Conservation (phyloP, 2,329 filamentous ascomycete genomes). For the Fusarium poae region DNA sequence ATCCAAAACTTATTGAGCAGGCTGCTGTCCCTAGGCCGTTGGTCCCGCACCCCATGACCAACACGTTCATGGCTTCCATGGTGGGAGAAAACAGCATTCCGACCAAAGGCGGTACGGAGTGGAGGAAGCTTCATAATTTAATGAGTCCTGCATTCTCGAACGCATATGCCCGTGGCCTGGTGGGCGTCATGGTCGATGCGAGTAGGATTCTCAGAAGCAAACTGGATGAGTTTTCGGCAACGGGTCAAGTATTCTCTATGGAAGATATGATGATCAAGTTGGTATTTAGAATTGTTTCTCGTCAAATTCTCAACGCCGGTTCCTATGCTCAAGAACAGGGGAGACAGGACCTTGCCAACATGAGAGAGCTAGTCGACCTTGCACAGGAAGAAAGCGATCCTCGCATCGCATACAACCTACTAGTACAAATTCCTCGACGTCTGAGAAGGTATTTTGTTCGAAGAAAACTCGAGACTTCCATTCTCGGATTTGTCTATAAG, state of each 20-base stretch:
- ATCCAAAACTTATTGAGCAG: conserved; percentile 19
- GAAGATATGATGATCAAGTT: conserved; percentile 6
- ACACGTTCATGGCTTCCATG: conserved; percentile 1
- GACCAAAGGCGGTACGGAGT: neutral
- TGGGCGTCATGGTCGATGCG: conserved; percentile 17
- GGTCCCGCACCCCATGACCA: conserved; percentile 8
- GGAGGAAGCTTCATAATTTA: conserved; percentile 9
- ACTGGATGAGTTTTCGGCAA: neutral
- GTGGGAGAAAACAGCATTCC: conserved; percentile 3
- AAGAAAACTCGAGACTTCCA: conserved; percentile 2
- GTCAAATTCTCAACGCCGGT: neutral
- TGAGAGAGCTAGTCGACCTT: conserved; percentile 17
- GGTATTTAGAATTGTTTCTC: conserved; percentile 8
- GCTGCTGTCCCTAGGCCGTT: conserved; percentile 7
- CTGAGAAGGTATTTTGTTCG: conserved; percentile 12
- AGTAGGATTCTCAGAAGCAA: neutral
- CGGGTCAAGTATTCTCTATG: conserved; percentile 24
- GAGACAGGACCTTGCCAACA: conserved; percentile 15
- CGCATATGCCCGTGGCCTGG: conserved; percentile 1
- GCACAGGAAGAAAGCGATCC: conserved; percentile 6
- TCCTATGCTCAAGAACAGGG: conserved; percentile 16
- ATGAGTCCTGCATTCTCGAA: conserved; percentile 24
- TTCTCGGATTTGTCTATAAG: neutral
- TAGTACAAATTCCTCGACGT: conserved; percentile 12
- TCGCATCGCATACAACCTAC: conserved; percentile 10